Conservation (phyloP, 1,139 yeast species). For the Sugiyamaella grinbergsii region DNA sequence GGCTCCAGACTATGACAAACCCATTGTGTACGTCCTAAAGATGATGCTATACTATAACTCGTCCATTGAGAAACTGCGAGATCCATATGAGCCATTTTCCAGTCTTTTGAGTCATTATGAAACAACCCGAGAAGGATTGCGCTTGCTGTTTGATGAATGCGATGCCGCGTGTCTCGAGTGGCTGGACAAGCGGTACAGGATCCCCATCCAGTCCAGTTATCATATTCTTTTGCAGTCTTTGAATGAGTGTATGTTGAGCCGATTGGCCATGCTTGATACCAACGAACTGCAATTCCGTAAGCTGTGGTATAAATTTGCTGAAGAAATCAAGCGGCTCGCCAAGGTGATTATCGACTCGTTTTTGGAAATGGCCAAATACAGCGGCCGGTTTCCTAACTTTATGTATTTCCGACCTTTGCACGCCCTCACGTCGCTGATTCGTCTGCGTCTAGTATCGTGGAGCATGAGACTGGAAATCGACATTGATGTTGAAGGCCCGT, state of each 20-base stretch:
- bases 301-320: conserved; percentile 19
- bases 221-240: conserved; percentile 17
- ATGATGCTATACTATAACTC: conserved; percentile 20
- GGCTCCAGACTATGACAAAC: conserved; percentile 20
- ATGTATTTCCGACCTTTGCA: conserved; percentile 59
- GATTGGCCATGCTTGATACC: conserved; percentile 17
- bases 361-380: conserved; percentile 46
- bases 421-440: conserved; percentile 46
- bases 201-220: conserved; percentile 16
- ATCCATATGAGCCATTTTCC: conserved; percentile 16
- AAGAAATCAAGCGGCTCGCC: conserved; percentile 16
- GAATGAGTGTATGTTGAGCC: conserved; percentile 21
- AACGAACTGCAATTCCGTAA: conserved; percentile 17
- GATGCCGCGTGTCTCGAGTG: conserved; percentile 8
- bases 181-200: conserved; percentile 14
- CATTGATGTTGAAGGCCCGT: conserved; percentile 27
- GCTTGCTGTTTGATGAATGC: conserved; percentile 9
- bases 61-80: conserved; percentile 15
- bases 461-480: conserved; percentile 25
- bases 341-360: conserved; percentile 47
- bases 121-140: conserved; percentile 1
- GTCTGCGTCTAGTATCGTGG: conserved; percentile 30
- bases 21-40: conserved; percentile 20
- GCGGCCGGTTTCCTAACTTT: conserved; percentile 53
- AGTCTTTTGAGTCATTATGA: conserved; percentile 15